Evolutionary conservation across 2,329 filamentous ascomycete genomes (phyloP).

Genomic region (Didymella pomorum): DNA sequence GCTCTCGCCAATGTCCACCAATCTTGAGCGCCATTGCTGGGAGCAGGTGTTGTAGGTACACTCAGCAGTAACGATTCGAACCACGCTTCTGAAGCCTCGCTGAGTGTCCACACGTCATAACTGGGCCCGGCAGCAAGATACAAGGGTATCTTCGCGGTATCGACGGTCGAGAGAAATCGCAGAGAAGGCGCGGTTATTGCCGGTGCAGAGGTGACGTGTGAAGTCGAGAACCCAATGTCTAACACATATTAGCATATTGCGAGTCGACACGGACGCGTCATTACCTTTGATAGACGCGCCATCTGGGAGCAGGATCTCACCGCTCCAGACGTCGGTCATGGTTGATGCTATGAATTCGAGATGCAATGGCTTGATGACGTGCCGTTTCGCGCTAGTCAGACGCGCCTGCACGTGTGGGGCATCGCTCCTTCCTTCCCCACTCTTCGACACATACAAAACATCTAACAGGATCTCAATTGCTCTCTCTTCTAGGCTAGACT

Average conservation of each 20-base stretch:
- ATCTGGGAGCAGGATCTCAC: conserved; percentile 44
- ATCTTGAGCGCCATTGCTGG: conserved; percentile 11
- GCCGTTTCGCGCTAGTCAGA: conserved; percentile 9
- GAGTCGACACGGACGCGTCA: not conserved
- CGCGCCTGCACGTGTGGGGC: conserved; percentile 8
- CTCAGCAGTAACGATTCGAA: conserved; percentile 50
- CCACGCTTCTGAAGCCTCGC: conserved; percentile 49
- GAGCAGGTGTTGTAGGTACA: conserved; percentile 18
- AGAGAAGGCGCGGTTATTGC: conserved; percentile 29
- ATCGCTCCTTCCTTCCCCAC: not conserved
- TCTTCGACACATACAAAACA: no score
- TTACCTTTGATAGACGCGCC: conserved; percentile 37
- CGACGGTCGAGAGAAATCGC: conserved; percentile 52
- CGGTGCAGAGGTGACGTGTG: conserved; percentile 27
- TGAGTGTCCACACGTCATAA: conserved; percentile 50
- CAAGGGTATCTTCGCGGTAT: conserved; percentile 51
- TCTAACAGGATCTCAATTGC: no score
- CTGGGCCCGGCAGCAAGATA: conserved; percentile 51
- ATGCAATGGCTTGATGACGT: conserved; percentile 10
- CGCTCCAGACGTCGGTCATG: conserved; percentile 48
- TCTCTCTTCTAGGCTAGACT: no score
- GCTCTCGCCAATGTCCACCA: conserved; percentile 51
- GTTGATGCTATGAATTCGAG: conserved; percentile 5
- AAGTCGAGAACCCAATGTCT: conserved; percentile 45
- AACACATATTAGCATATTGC: not conserved